A percentile compares a stretch with the other conserved stretches of the same genome.
phyloP scores from a whole-genome alignment of 345 rosid species.

The Leavenworthia alabamica region DNA sequence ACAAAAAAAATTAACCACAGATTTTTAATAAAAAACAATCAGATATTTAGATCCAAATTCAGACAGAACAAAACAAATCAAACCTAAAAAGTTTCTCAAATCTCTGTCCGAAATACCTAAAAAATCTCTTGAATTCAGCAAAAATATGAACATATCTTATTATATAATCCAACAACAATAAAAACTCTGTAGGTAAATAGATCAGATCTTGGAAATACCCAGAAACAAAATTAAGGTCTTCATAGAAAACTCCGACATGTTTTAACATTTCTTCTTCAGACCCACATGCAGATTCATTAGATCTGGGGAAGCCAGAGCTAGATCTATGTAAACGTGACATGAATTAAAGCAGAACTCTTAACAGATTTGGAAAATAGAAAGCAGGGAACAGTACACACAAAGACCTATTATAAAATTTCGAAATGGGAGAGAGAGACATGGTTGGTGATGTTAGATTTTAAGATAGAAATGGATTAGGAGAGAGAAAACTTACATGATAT shows the following conservation, averaged over 20 bases:
- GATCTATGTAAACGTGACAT: conserved; percentile 21
- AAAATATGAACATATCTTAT: background rate
- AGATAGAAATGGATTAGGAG: conserved; percentile 54
- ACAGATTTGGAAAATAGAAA: no score
- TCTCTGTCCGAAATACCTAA: background rate
- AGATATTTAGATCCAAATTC: conserved; percentile 16
- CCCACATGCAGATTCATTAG: conserved; percentile 26
- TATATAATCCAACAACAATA: background rate
- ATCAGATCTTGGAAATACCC: conserved; percentile 14
- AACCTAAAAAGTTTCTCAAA: no score
- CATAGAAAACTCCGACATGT: background rate
- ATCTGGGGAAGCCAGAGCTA: conserved; percentile 16
- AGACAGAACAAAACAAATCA: conserved; percentile 10
- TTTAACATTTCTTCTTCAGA: background rate
- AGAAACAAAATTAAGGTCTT: background rate
- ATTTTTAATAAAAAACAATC: background rate
- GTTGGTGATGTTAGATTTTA: no score
- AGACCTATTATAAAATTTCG: conserved; percentile 37
- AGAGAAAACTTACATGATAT: conserved; percentile 88
- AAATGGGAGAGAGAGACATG: conserved; percentile 15
- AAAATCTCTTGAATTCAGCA: background rate
- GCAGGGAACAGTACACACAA: conserved; percentile 34
- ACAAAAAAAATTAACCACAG: background rate
- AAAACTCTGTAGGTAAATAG: background rate
- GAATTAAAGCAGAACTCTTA: background rate